Base-by-base conservation (phyloP, 192 early-diverging fungal genomes). In the Rhizophagus sp. region DNA sequence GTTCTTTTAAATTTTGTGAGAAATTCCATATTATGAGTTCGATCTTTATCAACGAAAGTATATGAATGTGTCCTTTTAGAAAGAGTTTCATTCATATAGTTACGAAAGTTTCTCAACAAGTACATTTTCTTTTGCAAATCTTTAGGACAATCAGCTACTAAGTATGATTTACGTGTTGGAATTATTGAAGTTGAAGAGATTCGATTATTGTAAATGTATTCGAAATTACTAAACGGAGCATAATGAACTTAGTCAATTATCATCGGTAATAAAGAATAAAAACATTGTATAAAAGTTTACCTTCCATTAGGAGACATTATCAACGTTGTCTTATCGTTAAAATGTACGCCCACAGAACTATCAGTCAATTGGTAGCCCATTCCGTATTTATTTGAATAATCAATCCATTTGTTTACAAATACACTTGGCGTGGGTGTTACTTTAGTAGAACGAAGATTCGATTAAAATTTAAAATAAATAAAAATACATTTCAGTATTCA, bases 391-490 rank as follows among this genome's bases (percentile, higher is more conserved):
- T 87, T 84, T 15, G 92, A 87, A 77, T 92, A 93, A 72, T 97
- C 92, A 73, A 98, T 89, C 96, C 97, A 99, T 82, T 94, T 96
- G 34, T 89, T 88, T 50, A 99, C 88, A 78, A 96, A 97, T 36
- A 95, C 85, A 30, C 47, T 74, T 78, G 82, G 83, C 65, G 70
- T 34, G 27, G 33, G 67, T n/a, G 73, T 62, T 44, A 70, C 52
- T 9, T 80, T 13, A n/a, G 25, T 62, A 15, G 13, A 15, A 8
- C 22, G 66, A 17, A 22, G n/a, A 22, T 70, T 44, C 17, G 10
- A 39, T n/a, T 41, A n/a, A 70, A 17, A n/a, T 24, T 44, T 70
- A 22, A n/a, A 1, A 70, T n/a, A n/a, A 41, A n/a, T 6, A 70
- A 41, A 11, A 41, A 39, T 0, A 47, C 25, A 70, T 12, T 70